phyloP scores from a whole-genome alignment of 202 grass and related monocot genomes.

The Tripidium arundinaceum region DNA sequence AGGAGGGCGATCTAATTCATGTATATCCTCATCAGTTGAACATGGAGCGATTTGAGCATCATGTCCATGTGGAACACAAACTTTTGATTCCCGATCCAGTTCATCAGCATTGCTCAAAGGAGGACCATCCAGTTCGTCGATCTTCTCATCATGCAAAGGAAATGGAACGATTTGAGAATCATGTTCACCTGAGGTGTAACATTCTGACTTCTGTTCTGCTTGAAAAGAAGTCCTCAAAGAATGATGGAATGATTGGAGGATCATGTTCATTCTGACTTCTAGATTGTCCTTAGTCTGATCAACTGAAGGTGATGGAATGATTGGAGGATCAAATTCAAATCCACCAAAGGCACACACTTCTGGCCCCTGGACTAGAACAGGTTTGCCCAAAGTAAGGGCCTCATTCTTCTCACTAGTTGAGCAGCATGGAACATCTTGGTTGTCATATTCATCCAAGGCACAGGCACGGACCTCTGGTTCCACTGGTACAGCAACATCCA shows the following conservation, averaged over 20 bases:
- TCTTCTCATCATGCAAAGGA: slow-evolving; percentile 31
- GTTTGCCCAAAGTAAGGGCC: too few species aligned
- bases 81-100: slow-evolving; percentile 14
- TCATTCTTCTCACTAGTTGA: too few species aligned
- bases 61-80: slow-evolving; percentile 26
- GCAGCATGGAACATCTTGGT: not conserved
- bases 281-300: too few species aligned
- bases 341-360: too few species aligned
- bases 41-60: slow-evolving; percentile 19
- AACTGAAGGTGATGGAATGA: too few species aligned
- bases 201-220: slow-evolving; percentile 23
- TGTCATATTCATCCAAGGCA: slow-evolving; percentile 4
- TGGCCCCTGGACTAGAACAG: too few species aligned
- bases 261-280: slow-evolving; percentile 8
- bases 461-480: slow-evolving; percentile 1
- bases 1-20: slow-evolving; percentile 27
- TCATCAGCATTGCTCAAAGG: slow-evolving; percentile 4
- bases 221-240: slow-evolving; percentile 18
- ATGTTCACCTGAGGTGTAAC: slow-evolving; percentile 6
- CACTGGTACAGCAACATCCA: slow-evolving; percentile 29
- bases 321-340: too few species aligned
- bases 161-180: slow-evolving; percentile 21
- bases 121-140: slow-evolving; percentile 19
- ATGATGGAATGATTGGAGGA: not conserved
- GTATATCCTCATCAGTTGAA: slow-evolving; percentile 18